Conservation (phyloP, 768 basidiomycete species). For the Phaffia australis region DNA sequence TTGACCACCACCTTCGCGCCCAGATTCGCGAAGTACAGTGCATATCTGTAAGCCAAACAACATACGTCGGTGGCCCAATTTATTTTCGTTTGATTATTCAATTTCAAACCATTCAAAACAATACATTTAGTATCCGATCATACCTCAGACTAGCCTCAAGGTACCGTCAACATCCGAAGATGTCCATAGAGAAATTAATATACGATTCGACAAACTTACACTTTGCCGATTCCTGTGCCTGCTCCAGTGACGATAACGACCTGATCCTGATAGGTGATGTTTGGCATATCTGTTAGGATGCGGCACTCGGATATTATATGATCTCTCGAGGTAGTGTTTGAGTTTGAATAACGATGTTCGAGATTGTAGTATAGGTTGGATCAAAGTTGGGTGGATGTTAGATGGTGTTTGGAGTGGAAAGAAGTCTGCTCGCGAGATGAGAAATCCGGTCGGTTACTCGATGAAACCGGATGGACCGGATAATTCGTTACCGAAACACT, state of each 20-base stretch:
- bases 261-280: constrained; percentile 58
- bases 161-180: not conserved
- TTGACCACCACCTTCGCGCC: constrained; percentile 94
- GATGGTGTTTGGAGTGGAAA: no score
- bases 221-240: constrained; percentile 84
- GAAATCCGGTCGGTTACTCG: no score
- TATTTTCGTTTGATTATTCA: not conserved
- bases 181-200: not conserved
- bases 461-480: no score
- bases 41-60: constrained; percentile 51
- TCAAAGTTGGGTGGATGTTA: no score
- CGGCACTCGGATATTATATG: no score
- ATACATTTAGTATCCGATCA: not conserved
- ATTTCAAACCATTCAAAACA: not conserved
- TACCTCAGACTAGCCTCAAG: not conserved
- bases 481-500: no score
- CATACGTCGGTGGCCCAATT: constrained; percentile 1
- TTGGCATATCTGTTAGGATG: not conserved
- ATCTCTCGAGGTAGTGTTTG: no score
- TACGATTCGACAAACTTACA: constrained; percentile 47
- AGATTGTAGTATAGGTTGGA: no score
- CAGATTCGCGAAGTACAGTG: constrained; percentile 77
- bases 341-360: no score
- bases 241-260: constrained; percentile 94
- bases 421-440: no score